Conservation (phyloP, 2,329 filamentous ascomycete genomes). For the Chlorencoelia australis region DNA sequence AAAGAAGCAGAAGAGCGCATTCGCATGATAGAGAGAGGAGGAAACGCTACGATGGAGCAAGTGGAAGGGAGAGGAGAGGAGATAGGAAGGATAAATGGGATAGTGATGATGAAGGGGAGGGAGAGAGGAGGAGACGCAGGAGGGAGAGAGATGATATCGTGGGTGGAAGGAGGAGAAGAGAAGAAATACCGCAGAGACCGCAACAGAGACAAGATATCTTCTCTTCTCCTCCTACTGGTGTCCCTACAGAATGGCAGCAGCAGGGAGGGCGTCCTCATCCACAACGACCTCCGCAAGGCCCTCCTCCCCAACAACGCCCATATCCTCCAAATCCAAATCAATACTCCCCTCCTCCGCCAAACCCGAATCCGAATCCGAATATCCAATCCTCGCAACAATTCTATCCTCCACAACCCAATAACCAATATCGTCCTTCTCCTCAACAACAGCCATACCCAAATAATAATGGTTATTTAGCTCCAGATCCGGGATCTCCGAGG, state of each 20-base stretch:
- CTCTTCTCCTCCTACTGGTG: too few relatives aligned
- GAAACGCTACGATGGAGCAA: constrained; percentile 1
- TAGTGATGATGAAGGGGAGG: background rate
- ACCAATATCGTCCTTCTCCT: background rate
- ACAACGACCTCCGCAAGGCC: too few relatives aligned
- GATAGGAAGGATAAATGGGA: constrained; percentile 2
- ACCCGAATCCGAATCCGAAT: too few relatives aligned
- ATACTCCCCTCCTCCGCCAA: background rate
- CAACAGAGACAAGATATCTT: too few relatives aligned
- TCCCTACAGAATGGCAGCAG: too few relatives aligned
- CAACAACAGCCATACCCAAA: background rate
- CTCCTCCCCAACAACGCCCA: too few relatives aligned
- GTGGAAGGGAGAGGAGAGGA: background rate
- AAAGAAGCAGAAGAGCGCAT: constrained; percentile 3
- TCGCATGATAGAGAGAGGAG: background rate
- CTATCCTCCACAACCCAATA: too few relatives aligned
- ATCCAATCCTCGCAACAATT: too few relatives aligned
- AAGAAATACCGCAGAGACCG: too few relatives aligned
- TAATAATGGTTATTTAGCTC: too few relatives aligned
- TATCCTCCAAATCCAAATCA: background rate
- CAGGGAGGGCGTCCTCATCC: too few relatives aligned
- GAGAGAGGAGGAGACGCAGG: constrained; percentile 3
- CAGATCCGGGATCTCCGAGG: background rate
- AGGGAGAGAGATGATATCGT: constrained; percentile 5
- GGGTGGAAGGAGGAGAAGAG: too few relatives aligned